Conservation (phyloP, 78 protist species). For the slime mould (Dictyostelium discoideum) region DNA sequence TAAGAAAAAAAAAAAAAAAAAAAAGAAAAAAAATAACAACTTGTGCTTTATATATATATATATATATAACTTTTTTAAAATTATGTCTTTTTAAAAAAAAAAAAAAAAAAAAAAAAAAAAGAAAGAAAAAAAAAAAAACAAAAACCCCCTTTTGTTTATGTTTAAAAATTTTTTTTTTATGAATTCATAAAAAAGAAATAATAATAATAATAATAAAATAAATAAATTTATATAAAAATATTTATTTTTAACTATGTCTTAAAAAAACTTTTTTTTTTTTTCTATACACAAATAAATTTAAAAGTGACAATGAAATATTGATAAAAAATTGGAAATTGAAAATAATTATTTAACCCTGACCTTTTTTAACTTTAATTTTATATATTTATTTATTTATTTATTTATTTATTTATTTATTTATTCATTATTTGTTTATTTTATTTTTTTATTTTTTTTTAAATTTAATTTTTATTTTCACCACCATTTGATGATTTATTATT, state of each 20-base stretch:
- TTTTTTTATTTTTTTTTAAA: not conserved
- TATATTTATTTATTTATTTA: not conserved
- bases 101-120: too few species aligned
- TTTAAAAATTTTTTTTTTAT: not conserved
- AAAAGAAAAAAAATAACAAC: not conserved
- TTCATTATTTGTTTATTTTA: too few species aligned
- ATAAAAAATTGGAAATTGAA: too few species aligned
- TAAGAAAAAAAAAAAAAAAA: too few species aligned
- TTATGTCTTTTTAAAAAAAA: too few species aligned
- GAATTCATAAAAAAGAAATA: not conserved
- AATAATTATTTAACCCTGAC: too few species aligned
- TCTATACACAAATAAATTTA: too few species aligned
- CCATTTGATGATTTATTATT: not conserved
- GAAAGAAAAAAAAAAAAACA: not conserved
- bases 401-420: not conserved
- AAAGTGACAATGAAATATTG: too few species aligned
- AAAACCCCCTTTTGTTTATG: not conserved
- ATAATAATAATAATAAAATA: not conserved
- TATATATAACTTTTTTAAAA: not conserved
- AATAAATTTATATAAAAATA: not conserved
- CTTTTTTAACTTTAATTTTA: too few species aligned
- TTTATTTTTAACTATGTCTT: not conserved
- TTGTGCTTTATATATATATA: not conserved
- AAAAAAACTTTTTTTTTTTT: not conserved
- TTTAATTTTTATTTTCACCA: not conserved